Percentiles rank a stretch among this genome's conserved stretches.
These are phyloP conservation scores for Gnomoniopsis sp. DNA, from an alignment of 2,329 filamentous ascomycete species.

Conservation along the genomic window DNA sequence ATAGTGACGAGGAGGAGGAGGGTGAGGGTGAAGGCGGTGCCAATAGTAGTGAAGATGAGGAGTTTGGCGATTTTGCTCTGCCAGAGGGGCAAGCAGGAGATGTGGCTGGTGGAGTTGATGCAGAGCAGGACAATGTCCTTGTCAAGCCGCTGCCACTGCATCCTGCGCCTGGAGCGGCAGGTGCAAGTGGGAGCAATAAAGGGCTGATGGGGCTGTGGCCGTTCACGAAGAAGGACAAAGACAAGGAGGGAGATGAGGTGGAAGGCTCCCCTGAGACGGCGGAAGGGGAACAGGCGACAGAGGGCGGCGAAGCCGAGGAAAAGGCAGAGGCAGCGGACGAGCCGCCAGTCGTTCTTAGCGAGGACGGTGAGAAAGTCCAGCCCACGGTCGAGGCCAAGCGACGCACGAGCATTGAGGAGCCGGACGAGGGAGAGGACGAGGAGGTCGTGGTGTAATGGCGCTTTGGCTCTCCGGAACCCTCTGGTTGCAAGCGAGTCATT, in stretches of 20 bases:
- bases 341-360: slow-evolving; percentile 27
- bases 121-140: slow-evolving; percentile 39
- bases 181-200: slow-evolving; percentile 26
- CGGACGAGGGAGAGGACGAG: slow-evolving; percentile 49
- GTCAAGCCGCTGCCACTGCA: slow-evolving; percentile 54
- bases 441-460: slow-evolving; percentile 21
- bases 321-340: slow-evolving; percentile 19
- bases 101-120: slow-evolving; percentile 20
- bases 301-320: slow-evolving; percentile 31
- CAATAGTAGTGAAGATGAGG: slow-evolving; percentile 52
- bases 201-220: slow-evolving; percentile 55
- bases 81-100: slow-evolving; percentile 50
- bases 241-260: slow-evolving; percentile 29
- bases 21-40: slow-evolving; percentile 50
- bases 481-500: too few relatives aligned
- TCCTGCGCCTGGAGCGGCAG: slow-evolving; percentile 34
- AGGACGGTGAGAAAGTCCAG: slow-evolving; percentile 41
- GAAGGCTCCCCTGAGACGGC: slow-evolving; percentile 28
- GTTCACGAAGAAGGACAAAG: slow-evolving; percentile 39
- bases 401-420: slow-evolving; percentile 58
- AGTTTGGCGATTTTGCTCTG: slow-evolving; percentile 68
- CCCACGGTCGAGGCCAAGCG: slow-evolving; percentile 49
- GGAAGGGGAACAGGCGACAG: slow-evolving; percentile 26
- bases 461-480: too few relatives aligned
- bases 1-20: slow-evolving; percentile 36